phyloP scores from a whole-genome alignment of 2,329 filamentous ascomycete species.

The Ceratocystis albifundus region DNA sequence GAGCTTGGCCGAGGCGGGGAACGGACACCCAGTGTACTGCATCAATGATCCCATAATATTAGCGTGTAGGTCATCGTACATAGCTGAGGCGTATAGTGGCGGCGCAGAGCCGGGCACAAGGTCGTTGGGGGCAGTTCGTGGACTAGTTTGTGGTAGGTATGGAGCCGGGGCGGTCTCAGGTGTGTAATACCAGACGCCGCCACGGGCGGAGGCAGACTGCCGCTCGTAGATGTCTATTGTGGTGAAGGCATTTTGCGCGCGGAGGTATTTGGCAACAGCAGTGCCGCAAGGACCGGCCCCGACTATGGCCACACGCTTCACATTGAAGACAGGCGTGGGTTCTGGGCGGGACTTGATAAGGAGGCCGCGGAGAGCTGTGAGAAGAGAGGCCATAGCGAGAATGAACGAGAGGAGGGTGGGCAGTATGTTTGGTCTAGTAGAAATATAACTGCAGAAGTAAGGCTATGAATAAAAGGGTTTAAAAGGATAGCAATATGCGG shows the following conservation, averaged over 20 bases:
- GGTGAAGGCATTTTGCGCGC: slow-evolving; percentile 55
- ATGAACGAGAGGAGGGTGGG: background rate
- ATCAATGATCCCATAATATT: slow-evolving; percentile 78
- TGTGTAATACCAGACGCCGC: slow-evolving; percentile 80
- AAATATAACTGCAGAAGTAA: background rate
- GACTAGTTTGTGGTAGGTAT: slow-evolving; percentile 57
- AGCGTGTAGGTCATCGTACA: slow-evolving; percentile 73
- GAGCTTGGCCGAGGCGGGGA: slow-evolving; percentile 52
- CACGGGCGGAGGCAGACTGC: slow-evolving; percentile 48
- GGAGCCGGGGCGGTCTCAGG: slow-evolving; percentile 37
- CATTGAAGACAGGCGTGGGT: slow-evolving; percentile 32
- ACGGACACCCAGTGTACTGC: slow-evolving; percentile 61
- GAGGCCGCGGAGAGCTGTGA: background rate
- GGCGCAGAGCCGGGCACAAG: slow-evolving; percentile 28
- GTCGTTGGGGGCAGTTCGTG: slow-evolving; percentile 51
- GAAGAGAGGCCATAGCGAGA: slow-evolving; percentile 11
- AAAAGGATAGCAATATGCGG: background rate
- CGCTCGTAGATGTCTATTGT: slow-evolving; percentile 74
- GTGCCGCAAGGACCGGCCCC: slow-evolving; percentile 75
- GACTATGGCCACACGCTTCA: slow-evolving; percentile 60
- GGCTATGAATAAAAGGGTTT: background rate
- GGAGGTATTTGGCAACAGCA: slow-evolving; percentile 66
- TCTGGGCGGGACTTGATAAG: background rate
- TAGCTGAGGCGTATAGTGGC: slow-evolving; percentile 63
- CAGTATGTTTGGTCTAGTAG: background rate